A percentile compares a stretch with the other conserved stretches of the same genome.
phyloP scores from a whole-genome alignment of 2,329 filamentous ascomycete species.

The Penicillium freii region DNA sequence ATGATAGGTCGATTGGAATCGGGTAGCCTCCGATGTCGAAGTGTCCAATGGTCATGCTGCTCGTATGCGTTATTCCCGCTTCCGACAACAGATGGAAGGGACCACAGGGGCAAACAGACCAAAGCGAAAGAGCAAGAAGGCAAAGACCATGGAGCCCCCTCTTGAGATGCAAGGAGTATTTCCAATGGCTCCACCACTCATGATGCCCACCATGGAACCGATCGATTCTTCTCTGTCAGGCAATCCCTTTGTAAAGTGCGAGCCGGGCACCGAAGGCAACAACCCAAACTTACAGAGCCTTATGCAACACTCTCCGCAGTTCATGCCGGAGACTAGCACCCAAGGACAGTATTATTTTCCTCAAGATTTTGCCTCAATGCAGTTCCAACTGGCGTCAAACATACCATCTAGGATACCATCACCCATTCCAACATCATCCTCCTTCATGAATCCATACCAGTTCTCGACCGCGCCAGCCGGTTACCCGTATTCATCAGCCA shows the following conservation, averaged over 20 bases:
- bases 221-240: conserved; percentile 7
- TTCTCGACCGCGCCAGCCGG: background rate
- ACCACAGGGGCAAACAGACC: conserved; percentile 25
- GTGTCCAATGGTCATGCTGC: conserved; percentile 59
- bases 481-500: background rate
- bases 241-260: conserved; percentile 26
- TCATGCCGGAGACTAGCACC: conserved; percentile 5
- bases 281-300: conserved; percentile 1
- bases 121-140: conserved; percentile 30
- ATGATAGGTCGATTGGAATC: conserved; percentile 53
- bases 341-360: conserved; percentile 5
- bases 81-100: conserved; percentile 54
- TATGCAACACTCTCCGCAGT: background rate
- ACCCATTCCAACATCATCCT: background rate
- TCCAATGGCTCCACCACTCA: conserved; percentile 8
- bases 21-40: conserved; percentile 49
- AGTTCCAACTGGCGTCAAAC: background rate
- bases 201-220: conserved; percentile 16
- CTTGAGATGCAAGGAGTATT: conserved; percentile 13
- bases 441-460: conserved; percentile 4
- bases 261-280: conserved; percentile 15
- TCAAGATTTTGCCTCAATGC: background rate
- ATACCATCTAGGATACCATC: background rate
- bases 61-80: conserved; percentile 57
- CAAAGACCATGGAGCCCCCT: conserved; percentile 15